Conservation (phyloP, 805 yeast genomes). For the Candida orba region DNA sequence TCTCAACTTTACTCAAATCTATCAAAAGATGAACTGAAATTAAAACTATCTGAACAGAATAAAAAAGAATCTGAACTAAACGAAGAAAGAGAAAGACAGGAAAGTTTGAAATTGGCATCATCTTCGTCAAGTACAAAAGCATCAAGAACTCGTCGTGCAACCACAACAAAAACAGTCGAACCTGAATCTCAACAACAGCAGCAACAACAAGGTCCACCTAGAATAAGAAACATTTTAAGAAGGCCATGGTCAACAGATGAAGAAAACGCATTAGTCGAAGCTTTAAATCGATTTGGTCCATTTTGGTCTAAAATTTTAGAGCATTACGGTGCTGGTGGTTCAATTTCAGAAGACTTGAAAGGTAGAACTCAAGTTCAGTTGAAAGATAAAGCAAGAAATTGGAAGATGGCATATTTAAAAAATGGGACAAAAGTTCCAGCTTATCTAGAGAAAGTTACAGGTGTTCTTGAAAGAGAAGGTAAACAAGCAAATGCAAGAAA, state of each 20-base stretch:
- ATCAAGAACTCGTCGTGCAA: background rate
- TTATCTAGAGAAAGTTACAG: conserved; percentile 78
- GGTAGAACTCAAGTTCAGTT: conserved; percentile 87
- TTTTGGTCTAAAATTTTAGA: conserved; percentile 90
- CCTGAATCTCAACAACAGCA: background rate
- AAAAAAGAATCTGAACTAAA: conserved; percentile 10
- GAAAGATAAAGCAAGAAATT: conserved; percentile 93
- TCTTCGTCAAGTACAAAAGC: background rate
- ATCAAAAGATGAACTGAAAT: conserved; percentile 18
- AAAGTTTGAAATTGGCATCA: conserved; percentile 3
- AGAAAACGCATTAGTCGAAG: conserved; percentile 76
- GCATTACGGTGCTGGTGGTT: conserved; percentile 91
- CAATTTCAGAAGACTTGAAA: conserved; percentile 72
- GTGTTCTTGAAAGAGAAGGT: conserved; percentile 60
- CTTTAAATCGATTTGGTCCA: conserved; percentile 77
- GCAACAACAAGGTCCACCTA: conserved; percentile 12
- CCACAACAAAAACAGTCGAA: background rate
- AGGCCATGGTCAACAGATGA: conserved; percentile 86
- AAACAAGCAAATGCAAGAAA: conserved; percentile 29
- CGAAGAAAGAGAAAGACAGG: conserved; percentile 11
- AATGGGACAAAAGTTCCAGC: conserved; percentile 72
- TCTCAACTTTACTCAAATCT: conserved; percentile 5
- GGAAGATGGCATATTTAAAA: conserved; percentile 83
- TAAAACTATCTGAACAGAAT: conserved; percentile 12
- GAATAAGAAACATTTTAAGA: conserved; percentile 32